Evolutionary conservation across 805 yeast species (phyloP), one percentile per base, ranked within the genome.

Genomic region (Priceomyces melissophilus): DNA sequence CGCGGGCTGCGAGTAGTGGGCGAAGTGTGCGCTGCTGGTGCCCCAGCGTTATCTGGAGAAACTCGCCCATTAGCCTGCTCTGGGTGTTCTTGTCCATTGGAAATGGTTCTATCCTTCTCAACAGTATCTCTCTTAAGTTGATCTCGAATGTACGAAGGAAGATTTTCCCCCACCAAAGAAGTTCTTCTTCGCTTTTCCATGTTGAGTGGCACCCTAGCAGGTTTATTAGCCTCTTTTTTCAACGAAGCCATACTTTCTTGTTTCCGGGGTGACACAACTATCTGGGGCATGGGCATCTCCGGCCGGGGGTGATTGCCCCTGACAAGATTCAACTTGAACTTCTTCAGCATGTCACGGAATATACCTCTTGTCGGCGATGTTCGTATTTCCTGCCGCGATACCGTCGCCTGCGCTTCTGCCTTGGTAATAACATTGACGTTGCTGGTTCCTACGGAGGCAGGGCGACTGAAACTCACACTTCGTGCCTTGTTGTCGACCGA

Each of bases 141-240:
- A n/a, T 51, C 44, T 31, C 54, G 50, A 26, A 68, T 67, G 41
- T 68, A 68, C 10, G 42, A 27, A 1, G 75, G 75, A 9, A 69
- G 51, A 30, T 51, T 57, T 28, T 63, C 67, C 2, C 64, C 69
- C 15, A 68, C 69, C 32, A 68, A 33, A 4, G 73, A 67, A 17
- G 46, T 41, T 33, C 73, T 49, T 46, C 68, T 48, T n/a, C 30
- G 4, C 23, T 32, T 12, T 30, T 32, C 27, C 5, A 25, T 16
- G 25, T 20, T 8, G n/a, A 3, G 16, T 4, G 38, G 27, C 8
- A 3, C 35, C 13, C 12, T 10, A 11, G 35, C 9, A 13, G 16
- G 6, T 25, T 14, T 14, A 32, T 10, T 11, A 26, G 26, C n/a
- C n/a, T 26, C 11, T 17, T 15, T 11, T 13, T n/a, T 26, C 17